Conservation (phyloP, 2,329 filamentous ascomycete species). For the Diatrype stigma region DNA sequence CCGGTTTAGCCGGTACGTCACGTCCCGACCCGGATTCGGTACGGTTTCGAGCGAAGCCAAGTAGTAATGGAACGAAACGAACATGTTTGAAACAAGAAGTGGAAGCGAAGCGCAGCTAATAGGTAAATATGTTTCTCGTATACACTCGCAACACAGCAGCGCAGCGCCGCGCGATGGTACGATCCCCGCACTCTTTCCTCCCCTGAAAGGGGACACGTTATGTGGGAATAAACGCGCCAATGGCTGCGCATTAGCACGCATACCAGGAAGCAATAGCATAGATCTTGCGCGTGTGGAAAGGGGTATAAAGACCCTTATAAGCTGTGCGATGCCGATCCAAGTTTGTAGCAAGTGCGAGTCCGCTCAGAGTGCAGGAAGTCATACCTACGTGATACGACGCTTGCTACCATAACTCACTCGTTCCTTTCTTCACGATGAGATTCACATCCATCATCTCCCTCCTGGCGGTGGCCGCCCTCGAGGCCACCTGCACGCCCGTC, state of each 20-base stretch:
- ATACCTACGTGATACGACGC: background rate
- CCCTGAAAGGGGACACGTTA: background rate
- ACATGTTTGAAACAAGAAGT: too few species aligned
- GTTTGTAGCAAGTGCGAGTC: too few species aligned
- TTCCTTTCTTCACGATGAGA: background rate
- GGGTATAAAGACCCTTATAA: background rate
- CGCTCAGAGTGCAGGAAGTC: background rate
- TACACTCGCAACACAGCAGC: too few species aligned
- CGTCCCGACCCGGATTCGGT: background rate
- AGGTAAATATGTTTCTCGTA: too few species aligned
- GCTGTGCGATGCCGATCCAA: background rate
- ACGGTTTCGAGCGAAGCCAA: background rate
- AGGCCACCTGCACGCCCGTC: slow-evolving; percentile 11
- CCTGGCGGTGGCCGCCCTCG: background rate
- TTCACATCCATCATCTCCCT: background rate
- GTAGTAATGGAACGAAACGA: background rate
- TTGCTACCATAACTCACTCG: background rate
- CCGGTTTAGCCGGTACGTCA: background rate
- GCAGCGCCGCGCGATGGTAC: too few species aligned
- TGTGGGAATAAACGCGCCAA: background rate
- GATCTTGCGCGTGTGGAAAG: background rate
- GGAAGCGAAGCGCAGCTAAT: too few species aligned
- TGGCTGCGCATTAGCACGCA: background rate
- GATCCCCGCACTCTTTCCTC: background rate
- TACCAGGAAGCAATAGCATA: background rate